Percentiles rank a stretch among this genome's conserved stretches.
phyloP scores from a whole-genome alignment of 176 grass and related monocot genomes.

The Aegilops speltoides region DNA sequence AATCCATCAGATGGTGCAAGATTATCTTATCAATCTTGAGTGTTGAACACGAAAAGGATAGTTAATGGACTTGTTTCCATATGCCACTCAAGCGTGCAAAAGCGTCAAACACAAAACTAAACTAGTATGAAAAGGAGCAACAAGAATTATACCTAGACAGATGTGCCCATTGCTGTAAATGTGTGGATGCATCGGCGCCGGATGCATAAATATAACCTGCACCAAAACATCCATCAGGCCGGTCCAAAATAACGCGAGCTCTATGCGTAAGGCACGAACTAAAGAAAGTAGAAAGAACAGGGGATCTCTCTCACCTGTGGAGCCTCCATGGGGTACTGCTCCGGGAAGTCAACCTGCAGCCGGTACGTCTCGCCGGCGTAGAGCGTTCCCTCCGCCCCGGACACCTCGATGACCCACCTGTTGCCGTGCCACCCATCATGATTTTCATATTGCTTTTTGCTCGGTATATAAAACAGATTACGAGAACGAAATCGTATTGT shows the following conservation, averaged over 20 bases:
- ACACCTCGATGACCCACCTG: slow-evolving; percentile 90
- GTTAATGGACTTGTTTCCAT: not conserved
- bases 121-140: not conserved
- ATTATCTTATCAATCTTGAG: not conserved
- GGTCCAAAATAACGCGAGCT: not conserved
- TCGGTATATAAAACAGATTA: slow-evolving; percentile 5
- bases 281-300: not conserved
- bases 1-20: not conserved
- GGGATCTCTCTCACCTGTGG: slow-evolving; percentile 51
- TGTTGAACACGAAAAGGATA: not conserved
- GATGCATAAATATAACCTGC: slow-evolving; percentile 94
- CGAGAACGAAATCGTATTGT: not conserved
- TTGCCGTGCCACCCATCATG: slow-evolving; percentile 14
- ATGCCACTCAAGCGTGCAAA: slow-evolving; percentile 7
- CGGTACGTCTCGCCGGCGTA: slow-evolving; percentile 76
- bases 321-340: slow-evolving; percentile 98
- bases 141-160: slow-evolving; percentile 71
- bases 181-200: slow-evolving; percentile 81
- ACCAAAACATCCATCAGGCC: not conserved
- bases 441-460: slow-evolving; percentile 7
- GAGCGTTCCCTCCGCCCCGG: slow-evolving; percentile 66
- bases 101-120: not conserved
- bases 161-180: slow-evolving; percentile 97
- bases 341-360: slow-evolving; percentile 89
- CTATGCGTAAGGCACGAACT: not conserved